Evolutionary conservation across 768 basidiomycete genomes (phyloP), one percentile per base, ranked within the genome.

Genomic region (Clitopilus hobsonii): DNA sequence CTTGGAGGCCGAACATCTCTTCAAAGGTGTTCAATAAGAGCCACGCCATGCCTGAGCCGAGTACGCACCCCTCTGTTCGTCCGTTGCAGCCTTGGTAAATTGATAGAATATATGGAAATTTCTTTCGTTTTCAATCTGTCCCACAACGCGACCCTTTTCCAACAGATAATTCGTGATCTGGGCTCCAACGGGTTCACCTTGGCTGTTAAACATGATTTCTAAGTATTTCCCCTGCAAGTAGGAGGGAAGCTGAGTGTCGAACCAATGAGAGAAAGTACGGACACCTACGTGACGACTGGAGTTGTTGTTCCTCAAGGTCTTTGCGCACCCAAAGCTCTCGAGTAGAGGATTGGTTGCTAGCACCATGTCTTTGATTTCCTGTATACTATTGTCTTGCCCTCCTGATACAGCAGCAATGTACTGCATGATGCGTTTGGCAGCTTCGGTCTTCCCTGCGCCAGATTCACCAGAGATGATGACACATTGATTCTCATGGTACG

Each of bases 31-130:
- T 69, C 56, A 57, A 24, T 54, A 38, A 45, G 49, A 49, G 11
- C 2, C 28, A 51, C 6, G 23, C 38, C 5, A 51, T 28, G 25
- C 26, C 7, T n/a, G 50, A 23, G 20, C 24, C 18, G 18, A 11
- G 18, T 16, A 67, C 80, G 55, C 63, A 91, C 94, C 94, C 69
- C 93, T 84, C 69, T 98, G 93, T 47, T 88, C 91, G 48, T 86
- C 79, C 6, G 89, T 85, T 3, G 97, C 96, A 5, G 86, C 94
- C 67, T 98, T 99, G 24, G 97, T 98, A 70, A 98, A 97, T 67
- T 99, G 97, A 70, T 98, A 99, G 77, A 99, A 98, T 57, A 99
- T 95, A 65, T 99, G 97, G 71, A 98, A 98, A 69, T 97, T 91
- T 57, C 97, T 85, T 71, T 99, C 97, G 61, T 91, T 89, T 68